These are phyloP conservation scores for Fusarium sp. DNA, from an alignment of 2,329 filamentous ascomycete species.

Conservation along the genomic window DNA sequence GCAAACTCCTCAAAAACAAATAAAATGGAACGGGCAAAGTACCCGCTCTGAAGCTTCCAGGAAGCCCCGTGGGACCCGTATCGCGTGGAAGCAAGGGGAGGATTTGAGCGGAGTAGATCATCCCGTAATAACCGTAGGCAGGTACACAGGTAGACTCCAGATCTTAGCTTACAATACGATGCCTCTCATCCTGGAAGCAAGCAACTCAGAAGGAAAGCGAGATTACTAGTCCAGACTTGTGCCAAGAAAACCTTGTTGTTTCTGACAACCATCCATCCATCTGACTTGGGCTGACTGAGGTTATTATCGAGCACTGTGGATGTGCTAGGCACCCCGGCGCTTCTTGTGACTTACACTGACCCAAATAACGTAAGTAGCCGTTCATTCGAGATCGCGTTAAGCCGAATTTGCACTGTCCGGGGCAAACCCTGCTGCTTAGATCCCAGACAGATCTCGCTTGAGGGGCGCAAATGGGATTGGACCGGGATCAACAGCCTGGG, in stretches of 20 bases:
- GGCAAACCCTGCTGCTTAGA: conserved; percentile 39
- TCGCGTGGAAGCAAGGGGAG: conserved; percentile 43
- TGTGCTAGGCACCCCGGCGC: conserved; percentile 4
- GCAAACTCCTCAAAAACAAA: not conserved
- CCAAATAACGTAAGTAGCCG: conserved; percentile 29
- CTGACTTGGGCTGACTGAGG: conserved; percentile 4
- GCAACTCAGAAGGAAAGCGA: not conserved
- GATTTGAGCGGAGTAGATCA: conserved; percentile 36
- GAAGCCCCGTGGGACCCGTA: conserved; percentile 32
- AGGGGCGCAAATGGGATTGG: conserved; percentile 23
- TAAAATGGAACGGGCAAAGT: conserved; percentile 4
- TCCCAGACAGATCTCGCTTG: conserved; percentile 38
- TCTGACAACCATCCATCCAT: conserved; percentile 17
- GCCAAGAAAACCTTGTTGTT: conserved; percentile 22
- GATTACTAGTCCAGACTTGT: not conserved
- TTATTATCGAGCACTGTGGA: conserved; percentile 21
- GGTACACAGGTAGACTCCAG: conserved; percentile 20
- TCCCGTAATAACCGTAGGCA: conserved; percentile 23
- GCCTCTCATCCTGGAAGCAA: conserved; percentile 8
- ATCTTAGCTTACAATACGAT: conserved; percentile 6
- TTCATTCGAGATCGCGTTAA: conserved; percentile 42
- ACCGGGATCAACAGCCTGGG: conserved; percentile 13
- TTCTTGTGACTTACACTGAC: conserved; percentile 21
- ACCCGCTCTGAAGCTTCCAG: conserved; percentile 7
- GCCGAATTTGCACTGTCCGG: conserved; percentile 38